Base-by-base conservation (phyloP, 495 filamentous ascomycete genomes). In the Rhypophila decipiens region DNA sequence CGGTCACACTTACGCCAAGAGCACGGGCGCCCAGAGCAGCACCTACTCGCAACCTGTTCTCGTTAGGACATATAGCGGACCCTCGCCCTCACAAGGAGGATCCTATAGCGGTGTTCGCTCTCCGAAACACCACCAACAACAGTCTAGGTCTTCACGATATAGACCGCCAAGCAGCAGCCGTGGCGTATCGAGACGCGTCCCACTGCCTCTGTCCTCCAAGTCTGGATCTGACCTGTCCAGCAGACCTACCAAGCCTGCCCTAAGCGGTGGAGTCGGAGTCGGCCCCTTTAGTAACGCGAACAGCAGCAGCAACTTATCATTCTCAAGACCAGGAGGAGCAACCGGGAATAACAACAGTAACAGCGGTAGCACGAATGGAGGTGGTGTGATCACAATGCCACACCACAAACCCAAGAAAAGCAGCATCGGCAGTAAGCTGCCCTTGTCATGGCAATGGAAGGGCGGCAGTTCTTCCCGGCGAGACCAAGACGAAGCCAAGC, bases 1-100 rank as follows among this genome's bases (percentile, higher is more conserved):
- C 17, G 19, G 35, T 21, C 68, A 65, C 55, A 65, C 59, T 42
- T 72, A 72, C 59, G 53, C 69, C 42, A 66, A 70, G 53, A 65
- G 64, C 36, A 66, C 68, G 2, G 70, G 66, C 36, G 72, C 74
- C 46, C 63, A 71, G 49, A 75, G 66, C 57, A 73, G 60, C 42
- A 75, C 72, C 45, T 78, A 75, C 49, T 77, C 68, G 10, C 72
- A 76, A 46, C 76, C 76, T 1, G 73, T 79, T n/a, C 62, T 79
- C 33, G 76, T 79, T 17, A 66, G 74, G 29, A 79, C 75, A 9
- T 79, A 79, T 53, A 74, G 67, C 15, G 70, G 65, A 3, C 57
- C 60, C 7, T 42, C 55, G 24, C 51, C 64, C 7, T 59, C 58
- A 22, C 55, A 62, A 40, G 44, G 51, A 24, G 44, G 51, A 24